Evolutionary conservation across 1,284 basidiomycete genomes (phyloP), one percentile per base, ranked within the genome.

Genomic region (Apiotrichum brassicae): DNA sequence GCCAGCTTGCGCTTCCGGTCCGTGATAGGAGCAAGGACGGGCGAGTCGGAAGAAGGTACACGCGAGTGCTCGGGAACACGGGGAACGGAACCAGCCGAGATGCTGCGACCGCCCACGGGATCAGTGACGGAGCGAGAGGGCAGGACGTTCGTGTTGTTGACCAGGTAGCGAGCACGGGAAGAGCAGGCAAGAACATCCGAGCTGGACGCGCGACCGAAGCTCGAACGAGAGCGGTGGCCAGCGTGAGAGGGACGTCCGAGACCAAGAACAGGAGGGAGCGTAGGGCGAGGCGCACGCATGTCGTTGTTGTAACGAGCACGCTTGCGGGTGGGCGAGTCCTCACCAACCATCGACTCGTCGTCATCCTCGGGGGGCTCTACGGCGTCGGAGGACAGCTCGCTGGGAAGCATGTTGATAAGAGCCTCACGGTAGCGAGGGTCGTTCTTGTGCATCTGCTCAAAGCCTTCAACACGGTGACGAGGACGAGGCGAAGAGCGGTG

Each of bases 381-480:
- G 1, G 48, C 52, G 33, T 57, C 56, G 7, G 52, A 54, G 20
- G 56, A 57, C 25, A 57, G 42, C 56, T 57, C 56, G 38, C 40
- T 44, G 8, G 56, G 56, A 7, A 57, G 50, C 52, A 57, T 54
- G 49, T 50, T 54, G 52, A 57, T 22, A 3, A 57, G 39, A 0
- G 56, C 56, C 34, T 57, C 56, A 26, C 56, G 56, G 49, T 57
- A 57, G 12, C 56, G 49, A 4, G 56, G 56, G 42, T 57, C 56
- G 47, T 54, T 54, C 49, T 54, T 57, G 53, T 57, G 40, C 49
- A 57, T 42, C 39, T 54, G 49, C 37, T 57, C 56, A 38, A 54
- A 48, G 37, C 41, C 49, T 8, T 57, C 52, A 22, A 54, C 46
- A 7, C 34, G 49, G 1, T 43, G 37, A 26, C 56, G 56, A 6